Conservation (phyloP, 768 basidiomycete species). For the Cystobasidium tubakii region DNA sequence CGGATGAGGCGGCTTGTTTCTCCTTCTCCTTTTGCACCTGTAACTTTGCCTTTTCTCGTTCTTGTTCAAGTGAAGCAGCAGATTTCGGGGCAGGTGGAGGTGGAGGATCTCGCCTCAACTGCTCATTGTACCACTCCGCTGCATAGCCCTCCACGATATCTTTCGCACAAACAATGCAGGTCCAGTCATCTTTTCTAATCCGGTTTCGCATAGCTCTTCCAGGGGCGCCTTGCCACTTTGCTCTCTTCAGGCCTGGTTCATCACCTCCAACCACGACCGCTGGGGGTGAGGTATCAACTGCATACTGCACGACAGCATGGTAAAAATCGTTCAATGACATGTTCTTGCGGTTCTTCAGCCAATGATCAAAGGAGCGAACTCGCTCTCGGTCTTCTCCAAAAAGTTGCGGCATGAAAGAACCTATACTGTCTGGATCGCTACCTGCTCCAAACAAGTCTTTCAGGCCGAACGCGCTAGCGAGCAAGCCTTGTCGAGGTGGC, state of each 20-base stretch:
- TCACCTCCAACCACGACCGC: slow-evolving; percentile 24
- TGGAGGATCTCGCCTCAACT: slow-evolving; percentile 12
- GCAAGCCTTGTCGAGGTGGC: slow-evolving; percentile 24
- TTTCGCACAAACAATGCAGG: slow-evolving; percentile 25
- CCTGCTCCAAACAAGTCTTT: slow-evolving; percentile 22
- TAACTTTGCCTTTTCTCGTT: slow-evolving; percentile 3
- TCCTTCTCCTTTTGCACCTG: background rate
- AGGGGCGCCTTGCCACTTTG: slow-evolving; percentile 30
- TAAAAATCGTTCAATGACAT: slow-evolving; percentile 25
- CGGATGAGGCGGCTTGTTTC: background rate
- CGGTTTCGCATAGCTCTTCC: slow-evolving; percentile 19
- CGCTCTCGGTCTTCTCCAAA: slow-evolving; percentile 26
- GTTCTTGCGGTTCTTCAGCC: slow-evolving; percentile 15
- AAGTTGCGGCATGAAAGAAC: slow-evolving; percentile 32
- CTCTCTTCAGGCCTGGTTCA: slow-evolving; percentile 19
- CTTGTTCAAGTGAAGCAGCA: background rate
- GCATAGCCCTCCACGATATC: slow-evolving; percentile 24
- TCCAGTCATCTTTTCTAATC: slow-evolving; percentile 26
- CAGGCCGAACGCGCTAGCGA: slow-evolving; percentile 17
- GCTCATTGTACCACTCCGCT: slow-evolving; percentile 27
- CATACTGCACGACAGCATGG: slow-evolving; percentile 27
- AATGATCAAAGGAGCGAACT: slow-evolving; percentile 29
- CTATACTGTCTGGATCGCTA: slow-evolving; percentile 19
- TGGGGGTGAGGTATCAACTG: slow-evolving; percentile 3
- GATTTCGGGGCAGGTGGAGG: background rate